A percentile compares a stretch with the other conserved stretches of the same genome.
These are phyloP conservation scores for Schizothecium vesticola DNA, from an alignment of 495 filamentous ascomycete genomes.

Conservation along the genomic window DNA sequence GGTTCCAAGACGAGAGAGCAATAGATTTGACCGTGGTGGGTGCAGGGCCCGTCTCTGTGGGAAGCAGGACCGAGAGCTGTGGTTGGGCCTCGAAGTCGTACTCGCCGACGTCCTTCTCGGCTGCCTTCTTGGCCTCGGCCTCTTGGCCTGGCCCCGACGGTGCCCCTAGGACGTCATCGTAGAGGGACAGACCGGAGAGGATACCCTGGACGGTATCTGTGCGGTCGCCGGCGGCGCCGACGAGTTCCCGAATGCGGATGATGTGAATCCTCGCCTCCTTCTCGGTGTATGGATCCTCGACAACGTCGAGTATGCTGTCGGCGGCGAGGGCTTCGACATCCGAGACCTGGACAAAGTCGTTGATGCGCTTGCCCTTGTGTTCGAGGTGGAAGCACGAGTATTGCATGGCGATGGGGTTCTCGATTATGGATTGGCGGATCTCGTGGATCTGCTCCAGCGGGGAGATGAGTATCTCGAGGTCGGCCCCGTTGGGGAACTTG, in stretches of 20 bases:
- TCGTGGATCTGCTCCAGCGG: constrained; percentile 95
- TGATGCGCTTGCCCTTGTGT: constrained; percentile 75
- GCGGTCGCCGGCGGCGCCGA: constrained; percentile 84
- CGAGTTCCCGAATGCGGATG: constrained; percentile 81
- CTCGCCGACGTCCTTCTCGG: constrained; percentile 37
- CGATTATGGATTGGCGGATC: constrained; percentile 92
- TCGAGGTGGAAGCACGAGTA: constrained; percentile 99
- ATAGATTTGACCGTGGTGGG: constrained; percentile 89
- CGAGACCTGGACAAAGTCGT: constrained; percentile 90
- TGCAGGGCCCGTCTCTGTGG: constrained; percentile 53
- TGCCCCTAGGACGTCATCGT: constrained; percentile 60
- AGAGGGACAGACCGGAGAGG: constrained; percentile 77
- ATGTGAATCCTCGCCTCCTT: constrained; percentile 96
- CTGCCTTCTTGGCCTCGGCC: constrained; percentile 53
- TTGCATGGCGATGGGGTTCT: constrained; percentile 86
- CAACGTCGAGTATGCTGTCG: constrained; percentile 69
- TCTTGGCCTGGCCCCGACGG: constrained; percentile 30
- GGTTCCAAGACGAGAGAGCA: constrained; percentile 90
- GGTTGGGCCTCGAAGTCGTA: constrained; percentile 72
- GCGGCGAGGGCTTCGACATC: constrained; percentile 75
- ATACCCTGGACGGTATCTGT: constrained; percentile 86
- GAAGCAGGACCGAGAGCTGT: constrained; percentile 64
- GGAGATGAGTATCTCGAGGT: constrained; percentile 81
- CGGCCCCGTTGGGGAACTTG: constrained; percentile 73
- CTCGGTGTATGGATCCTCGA: constrained; percentile 97